These are phyloP conservation scores for Penicillium rolfsii DNA, from an alignment of 2,329 filamentous ascomycete species.

Conservation along the genomic window DNA sequence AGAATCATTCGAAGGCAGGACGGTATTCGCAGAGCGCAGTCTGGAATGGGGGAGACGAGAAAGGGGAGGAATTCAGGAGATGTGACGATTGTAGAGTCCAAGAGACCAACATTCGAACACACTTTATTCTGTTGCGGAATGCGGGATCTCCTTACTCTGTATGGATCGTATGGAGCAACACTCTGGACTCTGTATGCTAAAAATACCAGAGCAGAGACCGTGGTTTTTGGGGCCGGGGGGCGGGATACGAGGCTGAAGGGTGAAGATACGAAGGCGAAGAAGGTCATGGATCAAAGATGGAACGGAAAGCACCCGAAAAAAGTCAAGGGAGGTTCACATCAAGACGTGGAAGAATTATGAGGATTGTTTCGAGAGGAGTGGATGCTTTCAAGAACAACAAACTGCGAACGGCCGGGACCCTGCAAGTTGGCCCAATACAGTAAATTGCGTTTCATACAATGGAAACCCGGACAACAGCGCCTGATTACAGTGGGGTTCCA, in stretches of 20 bases:
- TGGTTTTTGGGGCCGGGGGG: conserved; percentile 16
- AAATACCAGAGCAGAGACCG: conserved; percentile 23
- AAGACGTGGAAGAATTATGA: not conserved
- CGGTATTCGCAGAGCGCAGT: conserved; percentile 13
- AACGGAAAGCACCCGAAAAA: not conserved
- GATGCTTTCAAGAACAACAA: conserved; percentile 1
- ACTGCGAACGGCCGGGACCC: not conserved
- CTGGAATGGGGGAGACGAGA: conserved; percentile 21
- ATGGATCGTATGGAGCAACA: not conserved
- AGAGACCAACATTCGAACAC: conserved; percentile 3
- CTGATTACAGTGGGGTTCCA: too few species aligned
- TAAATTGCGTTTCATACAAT: conserved; percentile 1
- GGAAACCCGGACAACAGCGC: not conserved
- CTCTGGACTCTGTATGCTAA: conserved; percentile 17
- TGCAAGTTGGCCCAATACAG: not conserved
- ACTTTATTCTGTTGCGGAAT: conserved; percentile 27
- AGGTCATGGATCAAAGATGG: conserved; percentile 8
- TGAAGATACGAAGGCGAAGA: conserved; percentile 12
- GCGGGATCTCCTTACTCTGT: conserved; percentile 30
- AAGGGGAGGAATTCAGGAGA: conserved; percentile 12
- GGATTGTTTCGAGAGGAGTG: not conserved
- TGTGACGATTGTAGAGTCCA: conserved; percentile 23
- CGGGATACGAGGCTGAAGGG: conserved; percentile 8
- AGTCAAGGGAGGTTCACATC: not conserved
- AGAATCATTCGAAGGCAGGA: conserved; percentile 24